Evolutionary conservation across 1,284 basidiomycete genomes (phyloP).

Genomic region (Malassezia caprae): DNA sequence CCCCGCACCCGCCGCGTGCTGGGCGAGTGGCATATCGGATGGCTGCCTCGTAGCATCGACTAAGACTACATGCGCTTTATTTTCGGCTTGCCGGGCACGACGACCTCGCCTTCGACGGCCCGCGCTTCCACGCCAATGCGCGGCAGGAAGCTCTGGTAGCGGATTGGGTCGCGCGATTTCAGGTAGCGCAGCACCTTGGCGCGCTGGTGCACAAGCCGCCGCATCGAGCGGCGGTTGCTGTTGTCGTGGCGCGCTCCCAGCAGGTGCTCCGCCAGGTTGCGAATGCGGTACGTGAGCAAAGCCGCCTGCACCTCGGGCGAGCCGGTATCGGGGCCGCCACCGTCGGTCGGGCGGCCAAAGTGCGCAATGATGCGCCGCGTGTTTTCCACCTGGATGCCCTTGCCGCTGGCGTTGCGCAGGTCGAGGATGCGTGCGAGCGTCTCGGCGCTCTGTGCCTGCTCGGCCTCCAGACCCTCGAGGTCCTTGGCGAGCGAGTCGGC

Average conservation of each 20-base stretch:
- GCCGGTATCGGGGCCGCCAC: conserved; percentile 66
- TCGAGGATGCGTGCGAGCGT: conserved; percentile 65
- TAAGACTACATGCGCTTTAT: conserved; percentile 16
- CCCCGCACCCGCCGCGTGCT: background rate
- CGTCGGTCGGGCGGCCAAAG: conserved; percentile 57
- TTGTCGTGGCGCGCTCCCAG: conserved; percentile 63
- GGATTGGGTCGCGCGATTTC: conserved; percentile 58
- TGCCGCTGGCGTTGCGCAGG: conserved; percentile 72
- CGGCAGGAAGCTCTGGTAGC: conserved; percentile 65
- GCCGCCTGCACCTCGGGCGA: conserved; percentile 82
- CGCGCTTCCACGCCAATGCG: conserved; percentile 67
- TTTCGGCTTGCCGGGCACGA: conserved; percentile 40
- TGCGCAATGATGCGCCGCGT: conserved; percentile 64
- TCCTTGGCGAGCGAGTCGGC: conserved; percentile 10
- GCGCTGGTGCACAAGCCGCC: conserved; percentile 67
- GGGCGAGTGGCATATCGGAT: conserved; percentile 14
- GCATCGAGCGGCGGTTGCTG: conserved; percentile 64
- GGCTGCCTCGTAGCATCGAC: conserved; percentile 11
- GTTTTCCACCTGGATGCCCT: conserved; percentile 76
- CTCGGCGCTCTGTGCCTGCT: conserved; percentile 58
- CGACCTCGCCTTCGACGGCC: conserved; percentile 78
- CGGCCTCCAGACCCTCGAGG: conserved; percentile 23
- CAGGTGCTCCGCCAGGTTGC: conserved; percentile 68
- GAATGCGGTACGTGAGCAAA: conserved; percentile 72
- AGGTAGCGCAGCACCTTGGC: conserved; percentile 75